These are phyloP conservation scores for Chlorencoelia australis DNA, from an alignment of 2,329 filamentous ascomycete species.

Conservation along the genomic window DNA sequence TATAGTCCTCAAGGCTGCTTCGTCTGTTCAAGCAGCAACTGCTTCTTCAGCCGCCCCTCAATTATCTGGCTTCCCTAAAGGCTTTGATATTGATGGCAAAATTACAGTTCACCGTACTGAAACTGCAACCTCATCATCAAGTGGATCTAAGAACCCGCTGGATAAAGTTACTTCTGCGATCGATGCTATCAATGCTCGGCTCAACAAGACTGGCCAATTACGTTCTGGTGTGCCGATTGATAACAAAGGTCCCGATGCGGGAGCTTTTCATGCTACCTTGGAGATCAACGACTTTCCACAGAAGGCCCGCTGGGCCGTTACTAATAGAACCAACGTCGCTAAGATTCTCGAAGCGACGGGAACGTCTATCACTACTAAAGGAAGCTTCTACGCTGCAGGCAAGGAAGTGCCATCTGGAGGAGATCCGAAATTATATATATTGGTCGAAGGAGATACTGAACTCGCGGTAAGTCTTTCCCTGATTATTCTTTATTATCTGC, in stretches of 20 bases:
- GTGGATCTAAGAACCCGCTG: conserved; percentile 51
- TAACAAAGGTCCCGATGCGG: conserved; percentile 95
- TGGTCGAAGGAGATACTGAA: conserved; percentile 96
- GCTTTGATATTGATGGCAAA: conserved; percentile 54
- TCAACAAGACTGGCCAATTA: conserved; percentile 82
- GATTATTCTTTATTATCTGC: no score
- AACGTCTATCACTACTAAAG: conserved; percentile 95
- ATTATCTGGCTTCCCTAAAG: conserved; percentile 38
- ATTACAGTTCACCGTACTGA: conserved; percentile 66
- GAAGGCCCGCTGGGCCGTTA: conserved; percentile 97
- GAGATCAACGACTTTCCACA: conserved; percentile 99
- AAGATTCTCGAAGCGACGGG: conserved; percentile 94
- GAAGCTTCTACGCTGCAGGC: conserved; percentile 74
- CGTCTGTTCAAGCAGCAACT: conserved; percentile 51
- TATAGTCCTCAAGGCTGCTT: conserved; percentile 59
- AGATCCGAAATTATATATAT: conserved; percentile 91
- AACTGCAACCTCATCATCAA: conserved; percentile 32
- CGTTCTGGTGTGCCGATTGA: conserved; percentile 90
- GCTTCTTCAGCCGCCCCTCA: conserved; percentile 26
- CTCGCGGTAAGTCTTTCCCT: no score
- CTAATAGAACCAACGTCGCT: conserved; percentile 94
- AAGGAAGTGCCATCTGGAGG: conserved; percentile 68
- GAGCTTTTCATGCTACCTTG: conserved; percentile 90
- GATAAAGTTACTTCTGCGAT: conserved; percentile 88
- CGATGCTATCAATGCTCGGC: conserved; percentile 78